phyloP scores from a whole-genome alignment of 2,329 filamentous ascomycete species.

The Cordyceps cateniannulata region DNA sequence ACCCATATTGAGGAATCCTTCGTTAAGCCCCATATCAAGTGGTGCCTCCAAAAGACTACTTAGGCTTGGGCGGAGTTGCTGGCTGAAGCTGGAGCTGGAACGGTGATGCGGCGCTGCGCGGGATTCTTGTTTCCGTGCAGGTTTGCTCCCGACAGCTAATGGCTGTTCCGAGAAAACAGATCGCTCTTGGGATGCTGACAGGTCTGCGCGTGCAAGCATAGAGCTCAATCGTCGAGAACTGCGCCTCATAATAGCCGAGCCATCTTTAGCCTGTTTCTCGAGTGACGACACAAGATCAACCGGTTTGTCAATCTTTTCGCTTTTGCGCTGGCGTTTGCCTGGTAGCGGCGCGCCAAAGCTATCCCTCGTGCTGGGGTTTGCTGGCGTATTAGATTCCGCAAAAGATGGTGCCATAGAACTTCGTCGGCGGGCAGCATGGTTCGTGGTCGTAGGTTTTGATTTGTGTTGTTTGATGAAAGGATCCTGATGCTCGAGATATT shows the following conservation, averaged over 20 bases:
- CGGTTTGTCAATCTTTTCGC: constrained; percentile 43
- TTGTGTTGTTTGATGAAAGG: constrained; percentile 41
- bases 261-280: constrained; percentile 58
- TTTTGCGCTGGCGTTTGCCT: constrained; percentile 47
- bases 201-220: constrained; percentile 76
- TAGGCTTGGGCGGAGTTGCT: constrained; percentile 43
- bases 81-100: constrained; percentile 35
- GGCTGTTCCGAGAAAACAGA: constrained; percentile 68
- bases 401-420: constrained; percentile 61
- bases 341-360: constrained; percentile 61
- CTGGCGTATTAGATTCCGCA: constrained; percentile 72
- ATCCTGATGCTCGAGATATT: constrained; percentile 66
- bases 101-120: constrained; percentile 43
- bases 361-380: constrained; percentile 65
- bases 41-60: constrained; percentile 63
- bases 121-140: constrained; percentile 63
- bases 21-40: constrained; percentile 63
- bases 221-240: constrained; percentile 82
- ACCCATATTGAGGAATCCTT: constrained; percentile 66
- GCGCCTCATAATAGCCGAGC: constrained; percentile 45
- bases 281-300: constrained; percentile 62
- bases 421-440: constrained; percentile 47
- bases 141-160: constrained; percentile 33
- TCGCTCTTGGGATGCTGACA: constrained; percentile 78
- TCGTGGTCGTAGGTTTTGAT: constrained; percentile 38